Conservation (phyloP, 2,329 filamentous ascomycete species). For the Macroventuria anomochaeta region DNA sequence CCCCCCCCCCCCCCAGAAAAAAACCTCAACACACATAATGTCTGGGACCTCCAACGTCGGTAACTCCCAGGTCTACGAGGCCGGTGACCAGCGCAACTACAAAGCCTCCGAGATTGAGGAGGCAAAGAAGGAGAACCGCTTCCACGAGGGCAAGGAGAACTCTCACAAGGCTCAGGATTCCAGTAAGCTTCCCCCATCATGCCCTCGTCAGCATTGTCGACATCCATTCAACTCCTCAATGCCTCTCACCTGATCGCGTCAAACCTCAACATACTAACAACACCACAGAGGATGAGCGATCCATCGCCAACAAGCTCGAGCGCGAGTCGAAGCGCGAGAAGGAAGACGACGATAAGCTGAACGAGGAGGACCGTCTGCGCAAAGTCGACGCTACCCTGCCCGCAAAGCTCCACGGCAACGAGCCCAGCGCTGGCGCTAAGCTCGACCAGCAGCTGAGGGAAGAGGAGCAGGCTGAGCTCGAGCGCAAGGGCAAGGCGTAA, state of each 20-base stretch:
- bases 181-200: conserved; percentile 62
- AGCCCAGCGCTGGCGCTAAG: conserved; percentile 74
- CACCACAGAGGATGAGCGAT: conserved; percentile 67
- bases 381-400: conserved; percentile 67
- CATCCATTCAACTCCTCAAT: neutral
- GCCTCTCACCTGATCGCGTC: neutral
- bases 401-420: conserved; percentile 72
- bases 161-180: conserved; percentile 74
- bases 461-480: conserved; percentile 70
- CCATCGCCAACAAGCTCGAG: conserved; percentile 74
- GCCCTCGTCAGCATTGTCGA: neutral
- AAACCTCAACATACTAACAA: conserved; percentile 35
- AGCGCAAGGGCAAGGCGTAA: conserved; percentile 62
- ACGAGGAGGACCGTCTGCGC: conserved; percentile 46
- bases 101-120: conserved; percentile 61
- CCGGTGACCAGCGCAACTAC: conserved; percentile 74
- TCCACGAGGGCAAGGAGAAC: conserved; percentile 73
- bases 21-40: conserved; percentile 48
- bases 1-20: neutral
- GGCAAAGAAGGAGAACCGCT: conserved; percentile 64
- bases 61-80: conserved; percentile 71
- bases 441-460: conserved; percentile 71
- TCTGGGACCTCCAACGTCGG: conserved; percentile 71
- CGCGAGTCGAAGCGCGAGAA: conserved; percentile 64
- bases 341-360: conserved; percentile 41